Evolutionary conservation across 1,284 basidiomycete genomes (phyloP), one percentile per base, ranked within the genome.

Genomic region (Sutorius eximius): DNA sequence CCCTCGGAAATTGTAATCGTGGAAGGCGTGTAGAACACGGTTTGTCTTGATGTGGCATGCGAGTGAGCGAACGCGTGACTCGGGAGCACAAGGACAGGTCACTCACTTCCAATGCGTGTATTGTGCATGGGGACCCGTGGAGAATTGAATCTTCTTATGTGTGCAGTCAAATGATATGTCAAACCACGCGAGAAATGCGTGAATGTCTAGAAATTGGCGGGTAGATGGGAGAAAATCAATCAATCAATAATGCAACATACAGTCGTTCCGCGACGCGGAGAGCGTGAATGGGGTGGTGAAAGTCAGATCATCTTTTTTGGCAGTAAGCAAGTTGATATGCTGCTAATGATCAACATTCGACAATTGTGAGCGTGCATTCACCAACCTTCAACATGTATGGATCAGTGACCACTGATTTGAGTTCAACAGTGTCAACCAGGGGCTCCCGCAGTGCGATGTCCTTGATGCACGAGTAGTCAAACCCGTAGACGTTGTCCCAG

Each of bases 101-200:
- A 82, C 89, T 67, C 65, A 91, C 89, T 97, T 97, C 93, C 93
- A 95, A 75, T 96, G 94, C 18, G 95, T 97, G 80, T 97, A 96
- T 74, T 93, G 91, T 51, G 94, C 91, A 65, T 98, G 95, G 11
- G 95, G 95, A 22, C 95, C 95, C 18, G 95, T 98, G 49, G 91
- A 94, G 76, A 98, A 98, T 67, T 87, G 87, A 61, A 97, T 88
- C 64, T 93, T 93, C 75, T 95, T 98, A 80, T 99, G 97, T 59
- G 94, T 95, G 70, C 92, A 95, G 55, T 93, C 89, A 76, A 99
- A 99, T 46, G 86, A 82, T 67, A 98, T 91, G 73, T 99, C 97
- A 75, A 99, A 99, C 97, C 97, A 99, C 37, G 95, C 95, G 51
- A 99, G 86, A 86, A 98, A 98, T n/a, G 97, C 97, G 70, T 99